Evolutionary conservation across 2,329 filamentous ascomycete genomes (phyloP).

Genomic region (Emmonsia crescens): DNA sequence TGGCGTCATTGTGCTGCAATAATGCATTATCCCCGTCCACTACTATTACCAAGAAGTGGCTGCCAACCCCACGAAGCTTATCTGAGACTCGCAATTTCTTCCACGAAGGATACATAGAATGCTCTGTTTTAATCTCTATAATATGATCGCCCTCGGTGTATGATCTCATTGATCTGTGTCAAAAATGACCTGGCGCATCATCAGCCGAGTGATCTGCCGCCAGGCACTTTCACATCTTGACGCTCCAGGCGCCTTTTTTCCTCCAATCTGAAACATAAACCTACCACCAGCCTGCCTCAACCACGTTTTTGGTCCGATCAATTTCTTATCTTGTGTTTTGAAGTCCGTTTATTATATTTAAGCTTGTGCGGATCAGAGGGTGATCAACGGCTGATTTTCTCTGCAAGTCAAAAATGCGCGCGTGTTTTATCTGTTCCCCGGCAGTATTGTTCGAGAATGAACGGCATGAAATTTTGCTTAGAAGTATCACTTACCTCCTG

Average conservation of each 20-base stretch:
- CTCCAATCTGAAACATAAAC: slow-evolving; percentile 1
- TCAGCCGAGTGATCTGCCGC: neutral
- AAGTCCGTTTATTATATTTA: neutral
- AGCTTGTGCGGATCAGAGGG: neutral
- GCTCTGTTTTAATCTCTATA: neutral
- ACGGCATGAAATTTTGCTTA: too few species aligned
- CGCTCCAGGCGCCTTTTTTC: neutral
- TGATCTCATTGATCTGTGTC: neutral
- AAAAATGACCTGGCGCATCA: neutral
- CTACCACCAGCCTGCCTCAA: neutral
- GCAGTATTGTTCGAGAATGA: too few species aligned
- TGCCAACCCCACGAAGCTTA: neutral
- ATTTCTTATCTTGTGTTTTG: neutral
- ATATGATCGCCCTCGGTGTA: neutral
- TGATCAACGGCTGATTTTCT: neutral
- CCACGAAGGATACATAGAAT: neutral
- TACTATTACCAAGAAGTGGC: neutral
- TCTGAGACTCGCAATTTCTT: neutral
- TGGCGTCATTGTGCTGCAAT: neutral
- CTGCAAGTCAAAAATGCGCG: neutral
- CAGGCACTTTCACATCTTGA: neutral
- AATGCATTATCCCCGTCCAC: neutral
- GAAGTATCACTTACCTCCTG: too few species aligned
- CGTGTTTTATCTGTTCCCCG: neutral
- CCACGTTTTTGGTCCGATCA: slow-evolving; percentile 1